Base-by-base conservation (phyloP, 495 filamentous ascomycete genomes). In the Daldinia decipiens region DNA sequence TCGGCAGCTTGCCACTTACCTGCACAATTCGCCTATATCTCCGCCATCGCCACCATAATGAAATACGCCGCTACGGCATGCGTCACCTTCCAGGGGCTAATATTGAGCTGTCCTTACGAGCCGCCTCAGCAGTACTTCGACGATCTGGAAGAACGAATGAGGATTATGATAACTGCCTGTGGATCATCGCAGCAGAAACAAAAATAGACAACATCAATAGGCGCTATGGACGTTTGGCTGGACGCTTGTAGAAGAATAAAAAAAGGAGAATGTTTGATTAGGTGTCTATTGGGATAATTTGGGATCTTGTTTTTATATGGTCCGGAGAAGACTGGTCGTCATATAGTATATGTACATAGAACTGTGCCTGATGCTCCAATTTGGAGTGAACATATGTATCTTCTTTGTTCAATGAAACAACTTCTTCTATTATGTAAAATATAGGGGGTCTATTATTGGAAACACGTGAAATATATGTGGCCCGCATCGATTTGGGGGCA, bases 21-120 rank as follows among this genome's bases (percentile, higher is more conserved):
- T 21, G 43, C 19, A 24, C 43, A 47, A n/a, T 31, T 53, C 4
- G 50, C 24, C 24, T 27, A 15, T 31, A 45, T 72, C 15, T 38
- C 36, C 15, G 51, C 59, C 8, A 59, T 67, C 21, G 24, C 63
- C 19, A 60, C 47, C 13, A 21, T 59, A 27, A 64, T 72, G 63
- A 63, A 58, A 54, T 63, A 59, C 36, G 55, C 69, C 0, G 29
- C 38, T 1, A 40, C 12, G 13, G 59, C 54, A 4, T n/a, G 45
- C 24, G 19, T 59, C 36, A 55, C 67, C n/a, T n/a, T 58, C 36
- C 47, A 4, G 40, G 11, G 15, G 31, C 54, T 57, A 15, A 17
- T 67, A 9, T 1, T 9, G 3, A 29, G 29, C 24, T 51, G 15
- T 5, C 34, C 24, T 0, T 31, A 40, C 32, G 52, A 52, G 4